These are phyloP conservation scores for Boletus sp. DNA, from an alignment of 768 basidiomycete species.

Conservation along the genomic window DNA sequence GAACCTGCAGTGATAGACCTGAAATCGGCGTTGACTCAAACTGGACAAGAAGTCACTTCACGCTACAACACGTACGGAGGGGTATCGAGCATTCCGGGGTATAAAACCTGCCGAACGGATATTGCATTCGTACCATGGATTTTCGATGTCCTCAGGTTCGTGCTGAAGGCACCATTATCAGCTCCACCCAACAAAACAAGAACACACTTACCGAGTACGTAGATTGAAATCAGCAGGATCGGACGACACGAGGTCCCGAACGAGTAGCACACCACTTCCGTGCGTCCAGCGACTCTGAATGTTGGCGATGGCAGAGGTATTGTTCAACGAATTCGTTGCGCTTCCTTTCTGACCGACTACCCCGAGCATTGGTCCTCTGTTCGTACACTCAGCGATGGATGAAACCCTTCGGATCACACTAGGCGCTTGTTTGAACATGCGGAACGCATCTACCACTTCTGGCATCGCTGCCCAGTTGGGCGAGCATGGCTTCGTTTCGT, in stretches of 20 bases:
- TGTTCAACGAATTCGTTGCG: slow-evolving; percentile 16
- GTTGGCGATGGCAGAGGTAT: slow-evolving; percentile 5
- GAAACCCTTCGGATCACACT: slow-evolving; percentile 2
- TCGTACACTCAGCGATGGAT: slow-evolving; percentile 1
- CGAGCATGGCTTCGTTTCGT: neutral
- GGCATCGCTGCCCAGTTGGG: slow-evolving; percentile 21
- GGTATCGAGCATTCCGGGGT: slow-evolving; percentile 1
- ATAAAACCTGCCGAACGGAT: slow-evolving; percentile 1
- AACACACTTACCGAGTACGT: slow-evolving; percentile 9
- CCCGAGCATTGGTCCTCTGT: neutral
- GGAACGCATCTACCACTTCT: slow-evolving; percentile 17
- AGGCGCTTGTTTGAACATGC: slow-evolving; percentile 11
- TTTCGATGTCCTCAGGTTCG: neutral
- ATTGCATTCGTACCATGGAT: neutral
- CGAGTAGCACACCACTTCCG: slow-evolving; percentile 4
- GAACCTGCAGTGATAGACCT: neutral
- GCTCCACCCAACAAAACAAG: neutral
- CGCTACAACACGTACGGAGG: neutral
- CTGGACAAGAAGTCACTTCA: neutral
- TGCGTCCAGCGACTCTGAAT: slow-evolving; percentile 7
- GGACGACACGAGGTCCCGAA: slow-evolving; percentile 15
- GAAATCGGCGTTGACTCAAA: neutral
- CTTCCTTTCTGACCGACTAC: slow-evolving; percentile 16
- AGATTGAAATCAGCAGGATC: slow-evolving; percentile 18
- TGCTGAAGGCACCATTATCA: slow-evolving; percentile 3